Conservation (phyloP, 1,139 yeast genomes). For the Chernovozyma aurita region DNA sequence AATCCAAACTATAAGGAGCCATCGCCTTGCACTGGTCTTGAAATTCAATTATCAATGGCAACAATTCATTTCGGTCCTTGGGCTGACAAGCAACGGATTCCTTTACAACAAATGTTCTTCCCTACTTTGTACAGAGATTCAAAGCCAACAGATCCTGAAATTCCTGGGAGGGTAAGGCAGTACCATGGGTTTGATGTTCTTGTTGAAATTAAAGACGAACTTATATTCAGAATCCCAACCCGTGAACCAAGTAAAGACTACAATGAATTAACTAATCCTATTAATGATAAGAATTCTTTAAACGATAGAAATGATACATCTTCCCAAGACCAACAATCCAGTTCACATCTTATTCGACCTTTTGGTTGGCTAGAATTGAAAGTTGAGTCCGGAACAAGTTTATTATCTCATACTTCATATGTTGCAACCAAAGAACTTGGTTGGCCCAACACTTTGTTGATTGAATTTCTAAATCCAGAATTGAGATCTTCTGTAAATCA, state of each 20-base stretch:
- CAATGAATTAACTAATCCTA: slow-evolving; percentile 16
- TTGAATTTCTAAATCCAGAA: slow-evolving; percentile 56
- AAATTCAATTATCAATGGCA: slow-evolving; percentile 55
- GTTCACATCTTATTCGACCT: slow-evolving; percentile 34
- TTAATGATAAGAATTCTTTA: background rate
- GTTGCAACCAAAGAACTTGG: slow-evolving; percentile 52
- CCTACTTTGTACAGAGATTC: slow-evolving; percentile 67
- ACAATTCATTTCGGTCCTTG: slow-evolving; percentile 90
- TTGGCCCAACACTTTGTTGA: slow-evolving; percentile 48
- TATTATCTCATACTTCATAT: slow-evolving; percentile 46
- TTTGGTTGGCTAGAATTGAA: slow-evolving; percentile 92
- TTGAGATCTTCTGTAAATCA: slow-evolving; percentile 84
- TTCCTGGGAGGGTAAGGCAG: slow-evolving; percentile 49
- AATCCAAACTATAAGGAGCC: background rate
- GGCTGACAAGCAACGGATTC: slow-evolving; percentile 81
- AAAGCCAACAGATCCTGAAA: slow-evolving; percentile 34
- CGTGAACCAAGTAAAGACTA: slow-evolving; percentile 77
- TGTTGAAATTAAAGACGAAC: slow-evolving; percentile 56
- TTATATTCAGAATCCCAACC: slow-evolving; percentile 74
- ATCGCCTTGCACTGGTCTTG: slow-evolving; percentile 66
- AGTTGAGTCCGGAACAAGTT: slow-evolving; percentile 48
- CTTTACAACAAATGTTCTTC: slow-evolving; percentile 60
- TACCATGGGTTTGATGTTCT: slow-evolving; percentile 54
- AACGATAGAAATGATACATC: background rate
- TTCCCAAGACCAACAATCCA: slow-evolving; percentile 4